Conservation (phyloP, 495 filamentous ascomycete genomes). For the Neurospora sp. region DNA sequence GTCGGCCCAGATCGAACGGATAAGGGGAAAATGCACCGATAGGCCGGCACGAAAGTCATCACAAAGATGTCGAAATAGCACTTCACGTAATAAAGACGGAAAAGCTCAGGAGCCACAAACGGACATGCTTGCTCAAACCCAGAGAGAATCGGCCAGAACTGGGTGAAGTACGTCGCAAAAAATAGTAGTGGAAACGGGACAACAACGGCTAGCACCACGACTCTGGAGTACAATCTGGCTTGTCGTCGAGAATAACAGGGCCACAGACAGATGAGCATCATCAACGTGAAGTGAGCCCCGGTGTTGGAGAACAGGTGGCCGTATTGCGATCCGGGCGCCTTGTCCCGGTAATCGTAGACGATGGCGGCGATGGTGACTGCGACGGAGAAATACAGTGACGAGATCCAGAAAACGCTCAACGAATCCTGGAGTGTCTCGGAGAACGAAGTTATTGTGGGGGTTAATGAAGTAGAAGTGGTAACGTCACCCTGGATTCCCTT, state of each 20-base stretch:
- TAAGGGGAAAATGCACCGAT: background rate
- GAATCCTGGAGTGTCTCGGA: no score
- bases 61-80: background rate
- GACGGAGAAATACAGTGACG: no score
- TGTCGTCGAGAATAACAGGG: background rate
- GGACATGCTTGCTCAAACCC: background rate
- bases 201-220: background rate
- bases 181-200: background rate
- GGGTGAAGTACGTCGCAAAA: background rate
- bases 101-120: background rate
- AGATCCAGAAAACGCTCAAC: no score
- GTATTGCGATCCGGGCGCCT: no score
- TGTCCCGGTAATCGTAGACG: no score
- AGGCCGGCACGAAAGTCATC: background rate
- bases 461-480: no score
- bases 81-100: background rate
- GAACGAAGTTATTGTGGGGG: no score
- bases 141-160: background rate
- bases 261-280: no score
- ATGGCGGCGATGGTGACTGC: no score
- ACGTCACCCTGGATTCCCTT: no score
- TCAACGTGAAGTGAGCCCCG: no score
- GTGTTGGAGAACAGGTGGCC: no score
- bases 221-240: background rate
- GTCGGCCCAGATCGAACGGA: background rate